Percentiles rank a stretch among this genome's conserved stretches.
Evolutionary conservation across 306 rosid genomes (phyloP).

Genomic region (Dryas octopetala): DNA sequence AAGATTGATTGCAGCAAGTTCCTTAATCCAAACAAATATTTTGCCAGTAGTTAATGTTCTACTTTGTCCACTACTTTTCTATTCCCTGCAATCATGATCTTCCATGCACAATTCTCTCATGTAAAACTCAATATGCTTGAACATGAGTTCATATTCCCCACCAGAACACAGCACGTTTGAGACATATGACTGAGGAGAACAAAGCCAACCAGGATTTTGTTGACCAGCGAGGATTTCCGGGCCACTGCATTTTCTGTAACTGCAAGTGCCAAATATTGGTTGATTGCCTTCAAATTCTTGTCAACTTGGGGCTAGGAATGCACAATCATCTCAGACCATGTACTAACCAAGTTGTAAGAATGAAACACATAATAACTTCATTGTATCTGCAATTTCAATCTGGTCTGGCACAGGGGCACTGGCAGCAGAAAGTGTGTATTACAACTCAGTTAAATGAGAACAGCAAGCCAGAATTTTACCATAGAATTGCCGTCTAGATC

Average conservation of each 20-base stretch:
- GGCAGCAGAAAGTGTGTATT: background rate
- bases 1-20: constrained; percentile 3
- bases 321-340: background rate
- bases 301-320: background rate
- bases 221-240: background rate
- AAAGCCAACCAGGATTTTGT: background rate
- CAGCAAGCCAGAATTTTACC: background rate
- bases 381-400: background rate
- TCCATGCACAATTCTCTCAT: background rate
- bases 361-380: background rate
- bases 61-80: background rate
- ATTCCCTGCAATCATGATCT: background rate
- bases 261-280: background rate
- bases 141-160: background rate
- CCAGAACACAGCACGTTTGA: background rate
- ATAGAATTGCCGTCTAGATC: background rate
- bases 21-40: background rate
- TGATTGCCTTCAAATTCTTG: background rate
- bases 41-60: background rate
- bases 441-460: background rate
- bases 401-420: background rate
- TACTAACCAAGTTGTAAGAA: background rate
- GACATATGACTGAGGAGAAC: background rate
- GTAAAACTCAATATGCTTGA: background rate
- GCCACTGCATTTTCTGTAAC: background rate